Conservation (phyloP, 495 filamentous ascomycete species). For the Xylaria telfairii region DNA sequence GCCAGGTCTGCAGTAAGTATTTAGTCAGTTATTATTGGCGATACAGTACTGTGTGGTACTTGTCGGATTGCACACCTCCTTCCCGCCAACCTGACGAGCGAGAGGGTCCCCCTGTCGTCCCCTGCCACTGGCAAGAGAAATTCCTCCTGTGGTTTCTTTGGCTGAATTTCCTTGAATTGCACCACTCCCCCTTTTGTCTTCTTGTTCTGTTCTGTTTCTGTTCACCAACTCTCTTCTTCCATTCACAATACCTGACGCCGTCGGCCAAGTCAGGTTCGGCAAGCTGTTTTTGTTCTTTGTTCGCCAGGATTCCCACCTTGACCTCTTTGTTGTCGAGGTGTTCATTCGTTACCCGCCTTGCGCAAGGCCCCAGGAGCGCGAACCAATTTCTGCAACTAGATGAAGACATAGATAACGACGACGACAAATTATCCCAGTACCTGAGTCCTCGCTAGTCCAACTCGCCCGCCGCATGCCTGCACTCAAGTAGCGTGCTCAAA, state of each 20-base stretch:
- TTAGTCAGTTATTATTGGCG: background rate
- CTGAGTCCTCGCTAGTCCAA: background rate
- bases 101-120: constrained; percentile 16
- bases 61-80: background rate
- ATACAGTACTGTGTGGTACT: constrained; percentile 1
- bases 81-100: constrained; percentile 24
- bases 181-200: constrained; percentile 23
- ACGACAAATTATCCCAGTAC: constrained; percentile 12
- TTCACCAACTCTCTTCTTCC: constrained; percentile 24
- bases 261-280: constrained; percentile 18
- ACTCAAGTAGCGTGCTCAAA: background rate
- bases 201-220: constrained; percentile 6
- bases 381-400: background rate
- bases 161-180: constrained; percentile 25
- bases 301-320: background rate
- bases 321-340: constrained; percentile 24
- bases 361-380: background rate
- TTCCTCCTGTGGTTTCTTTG: constrained; percentile 20
- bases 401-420: constrained; percentile 13
- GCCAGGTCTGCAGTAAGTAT: background rate
- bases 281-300: constrained; percentile 25
- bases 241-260: constrained; percentile 20
- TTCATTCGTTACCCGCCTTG: constrained; percentile 26
- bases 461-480: background rate
- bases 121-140: constrained; percentile 25